Evolutionary conservation across 2,329 filamentous ascomycete species (phyloP).

Genomic region (Stenocarpella maydis): DNA sequence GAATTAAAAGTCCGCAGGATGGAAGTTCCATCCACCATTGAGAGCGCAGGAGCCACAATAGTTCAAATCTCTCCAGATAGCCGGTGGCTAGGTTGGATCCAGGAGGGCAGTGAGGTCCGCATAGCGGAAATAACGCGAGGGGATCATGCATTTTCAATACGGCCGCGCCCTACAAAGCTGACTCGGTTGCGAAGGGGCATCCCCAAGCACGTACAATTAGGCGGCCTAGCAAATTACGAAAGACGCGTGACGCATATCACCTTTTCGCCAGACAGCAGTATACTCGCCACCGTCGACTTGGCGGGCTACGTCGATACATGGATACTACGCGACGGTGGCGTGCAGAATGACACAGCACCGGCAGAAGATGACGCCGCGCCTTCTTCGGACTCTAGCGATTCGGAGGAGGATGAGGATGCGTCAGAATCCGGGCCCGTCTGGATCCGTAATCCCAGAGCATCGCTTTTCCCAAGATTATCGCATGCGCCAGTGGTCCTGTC

Average conservation of each 20-base stretch:
- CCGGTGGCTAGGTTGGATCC: slow-evolving; percentile 73
- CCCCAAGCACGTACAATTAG: slow-evolving; percentile 64
- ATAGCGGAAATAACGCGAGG: slow-evolving; percentile 57
- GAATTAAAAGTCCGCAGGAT: slow-evolving; percentile 76
- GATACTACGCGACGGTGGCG: slow-evolving; percentile 69
- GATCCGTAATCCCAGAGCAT: slow-evolving; percentile 75
- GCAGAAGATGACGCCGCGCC: slow-evolving; percentile 47
- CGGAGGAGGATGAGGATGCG: slow-evolving; percentile 44
- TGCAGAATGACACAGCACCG: slow-evolving; percentile 39
- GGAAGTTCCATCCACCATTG: slow-evolving; percentile 65
- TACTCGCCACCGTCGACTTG: slow-evolving; percentile 82
- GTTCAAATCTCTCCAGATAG: slow-evolving; percentile 75
- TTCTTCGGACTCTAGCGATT: slow-evolving; percentile 39
- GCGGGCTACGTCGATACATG: slow-evolving; percentile 89
- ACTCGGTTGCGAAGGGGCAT: slow-evolving; percentile 62
- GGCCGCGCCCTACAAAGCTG: slow-evolving; percentile 55
- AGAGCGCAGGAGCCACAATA: slow-evolving; percentile 70
- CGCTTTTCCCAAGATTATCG: slow-evolving; percentile 73
- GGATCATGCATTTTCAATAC: slow-evolving; percentile 50
- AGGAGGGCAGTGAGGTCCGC: slow-evolving; percentile 66
- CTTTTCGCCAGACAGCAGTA: slow-evolving; percentile 82
- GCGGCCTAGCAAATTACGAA: slow-evolving; percentile 78
- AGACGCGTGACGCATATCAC: slow-evolving; percentile 76
- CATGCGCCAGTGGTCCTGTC: slow-evolving; percentile 72
- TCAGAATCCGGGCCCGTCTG: slow-evolving; percentile 67